Percentiles rank a stretch among this genome's conserved stretches.
phyloP scores from a whole-genome alignment of 2,329 filamentous ascomycete species.

The Metarhizium guizhouense region DNA sequence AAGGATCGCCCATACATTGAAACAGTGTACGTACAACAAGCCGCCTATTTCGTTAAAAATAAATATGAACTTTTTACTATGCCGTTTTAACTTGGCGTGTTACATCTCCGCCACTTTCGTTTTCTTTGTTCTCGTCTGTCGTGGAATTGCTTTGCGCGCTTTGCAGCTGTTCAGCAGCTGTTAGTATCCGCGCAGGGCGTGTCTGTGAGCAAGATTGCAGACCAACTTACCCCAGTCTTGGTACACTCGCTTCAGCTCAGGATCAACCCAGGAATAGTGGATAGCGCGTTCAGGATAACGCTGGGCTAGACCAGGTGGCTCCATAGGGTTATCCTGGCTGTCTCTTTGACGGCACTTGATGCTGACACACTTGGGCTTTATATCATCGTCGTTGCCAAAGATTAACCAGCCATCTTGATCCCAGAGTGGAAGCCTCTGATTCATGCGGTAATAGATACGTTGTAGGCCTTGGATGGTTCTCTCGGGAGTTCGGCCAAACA shows the following conservation, averaged over 20 bases:
- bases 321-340: constrained; percentile 26
- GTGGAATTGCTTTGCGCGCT: constrained; percentile 25
- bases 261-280: constrained; percentile 34
- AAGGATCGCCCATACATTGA: too few relatives aligned
- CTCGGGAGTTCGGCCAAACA: constrained; percentile 27
- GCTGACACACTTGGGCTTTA: constrained; percentile 26
- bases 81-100: too few relatives aligned
- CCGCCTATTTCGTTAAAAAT: too few relatives aligned
- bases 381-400: constrained; percentile 29
- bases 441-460: constrained; percentile 35
- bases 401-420: constrained; percentile 30
- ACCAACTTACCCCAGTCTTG: constrained; percentile 31
- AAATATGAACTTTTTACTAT: too few relatives aligned
- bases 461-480: constrained; percentile 32
- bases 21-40: too few relatives aligned
- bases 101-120: constrained; percentile 28
- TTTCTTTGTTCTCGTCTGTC: constrained; percentile 27
- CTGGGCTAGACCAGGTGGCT: constrained; percentile 28
- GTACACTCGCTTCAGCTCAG: constrained; percentile 27
- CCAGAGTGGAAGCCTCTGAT: constrained; percentile 31
- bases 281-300: constrained; percentile 40
- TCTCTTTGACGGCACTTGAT: constrained; percentile 32
- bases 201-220: neutral
- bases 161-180: constrained; percentile 17
- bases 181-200: neutral